Base-by-base conservation (phyloP, 2,329 filamentous ascomycete genomes). In the Clonostachys rosea region DNA sequence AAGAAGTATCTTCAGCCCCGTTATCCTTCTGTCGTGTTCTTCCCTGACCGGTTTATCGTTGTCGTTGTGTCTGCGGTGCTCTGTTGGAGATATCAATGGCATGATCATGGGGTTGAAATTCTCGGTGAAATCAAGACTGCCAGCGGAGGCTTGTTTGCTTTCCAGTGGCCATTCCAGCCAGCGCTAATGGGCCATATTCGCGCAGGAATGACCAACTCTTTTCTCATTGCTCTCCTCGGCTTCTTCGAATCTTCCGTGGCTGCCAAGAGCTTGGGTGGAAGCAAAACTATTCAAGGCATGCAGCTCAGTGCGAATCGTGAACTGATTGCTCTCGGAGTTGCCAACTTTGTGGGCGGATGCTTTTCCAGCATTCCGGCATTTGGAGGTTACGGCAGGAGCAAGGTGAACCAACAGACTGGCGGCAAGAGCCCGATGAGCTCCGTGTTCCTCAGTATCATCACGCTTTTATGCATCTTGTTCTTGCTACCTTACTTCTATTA, bases 191-290 rank as follows among this genome's bases (percentile, higher is more conserved):
- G 81, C 20, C 87, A 96, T 61, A 88, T 95, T 46, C 85, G 87
- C 18, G 87, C 90, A 52, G 87, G 90, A 36, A 87, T 97, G 78
- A 86, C 89, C 45, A 97, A 94, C 0, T 87, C 90, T 0, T 96
- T 99, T 59, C 76, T 97, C 46, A 96, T 99, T 53, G 90, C 91
- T 1, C 76, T 99, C 20, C 83, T 99, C 0, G 94, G 94, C n/a
- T 99, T 99, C 68, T 99, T 99, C 58, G 94, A 99, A 66, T 96
- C 90, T 4, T 96, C 91, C 0, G 91, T 99, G 12, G 94, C 94
- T 2, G 94, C 94, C 35, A 97, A 97, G 68, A 92, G 89, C 52
- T 71, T 99, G 4, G 87, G 87, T 7, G 80, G 81, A 40, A 74
- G 73, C 44, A 81, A 86, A 52, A 81, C 81, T 10, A 85, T 96